A percentile compares a stretch with the other conserved stretches of the same genome.
Evolutionary conservation across 2,329 filamentous ascomycete species (phyloP).

Genomic region (Nemania sp.): DNA sequence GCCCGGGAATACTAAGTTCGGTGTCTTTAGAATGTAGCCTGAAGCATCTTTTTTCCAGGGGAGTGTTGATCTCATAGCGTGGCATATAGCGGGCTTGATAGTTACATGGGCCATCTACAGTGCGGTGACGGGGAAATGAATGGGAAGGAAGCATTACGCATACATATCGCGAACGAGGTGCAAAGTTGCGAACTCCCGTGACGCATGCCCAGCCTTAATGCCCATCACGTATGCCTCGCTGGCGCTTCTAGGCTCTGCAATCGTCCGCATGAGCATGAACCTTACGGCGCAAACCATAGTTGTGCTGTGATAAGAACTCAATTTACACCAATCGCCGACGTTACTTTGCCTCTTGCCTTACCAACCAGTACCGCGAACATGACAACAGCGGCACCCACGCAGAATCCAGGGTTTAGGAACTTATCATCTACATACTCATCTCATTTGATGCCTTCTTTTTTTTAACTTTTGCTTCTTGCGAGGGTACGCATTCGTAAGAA

Average conservation of each 20-base stretch:
- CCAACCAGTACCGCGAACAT: not conserved
- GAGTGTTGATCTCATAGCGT: conserved; percentile 16
- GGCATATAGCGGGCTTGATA: conserved; percentile 16
- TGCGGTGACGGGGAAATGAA: conserved; percentile 2
- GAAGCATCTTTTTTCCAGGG: not conserved
- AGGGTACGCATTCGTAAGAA: not conserved
- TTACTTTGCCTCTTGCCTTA: too few relatives aligned
- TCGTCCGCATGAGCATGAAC: conserved; percentile 16
- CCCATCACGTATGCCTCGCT: not conserved
- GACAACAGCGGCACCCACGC: not conserved
- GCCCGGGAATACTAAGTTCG: conserved; percentile 76
- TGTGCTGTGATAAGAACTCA: conserved; percentile 4
- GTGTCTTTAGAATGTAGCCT: conserved; percentile 82
- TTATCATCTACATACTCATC: not conserved
- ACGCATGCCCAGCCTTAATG: conserved; percentile 7
- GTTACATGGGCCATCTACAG: conserved; percentile 16
- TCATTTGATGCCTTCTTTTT: not conserved
- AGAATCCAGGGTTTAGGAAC: not conserved
- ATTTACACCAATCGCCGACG: not conserved
- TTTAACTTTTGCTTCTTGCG: not conserved
- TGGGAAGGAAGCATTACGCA: not conserved
- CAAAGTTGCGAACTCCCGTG: not conserved
- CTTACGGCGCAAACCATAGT: not conserved
- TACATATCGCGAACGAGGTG: not conserved
- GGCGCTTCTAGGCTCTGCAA: not conserved